Evolutionary conservation across 208 protist genomes (phyloP).

Genomic region (Leishmania lainsoni): DNA sequence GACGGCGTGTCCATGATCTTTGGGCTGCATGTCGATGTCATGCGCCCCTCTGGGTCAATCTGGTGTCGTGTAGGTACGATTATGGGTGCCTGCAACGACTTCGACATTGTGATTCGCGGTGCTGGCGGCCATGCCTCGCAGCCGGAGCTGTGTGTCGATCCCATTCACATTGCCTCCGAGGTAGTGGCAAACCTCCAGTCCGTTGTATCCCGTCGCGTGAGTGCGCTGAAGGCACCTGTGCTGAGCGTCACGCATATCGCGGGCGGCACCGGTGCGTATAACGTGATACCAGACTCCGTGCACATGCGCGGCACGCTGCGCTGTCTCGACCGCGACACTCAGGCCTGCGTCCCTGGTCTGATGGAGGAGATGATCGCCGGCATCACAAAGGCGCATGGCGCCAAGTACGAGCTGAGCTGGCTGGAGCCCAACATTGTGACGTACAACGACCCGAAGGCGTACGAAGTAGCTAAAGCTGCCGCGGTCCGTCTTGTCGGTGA

Average conservation of each 20-base stretch:
- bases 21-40: slow-evolving; percentile 44
- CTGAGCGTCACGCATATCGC: slow-evolving; percentile 61
- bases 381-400: slow-evolving; percentile 64
- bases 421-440: slow-evolving; percentile 83
- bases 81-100: slow-evolving; percentile 64
- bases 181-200: slow-evolving; percentile 59
- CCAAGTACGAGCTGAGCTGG: slow-evolving; percentile 66
- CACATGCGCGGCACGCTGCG: slow-evolving; percentile 75
- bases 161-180: slow-evolving; percentile 63
- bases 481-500: slow-evolving; percentile 53
- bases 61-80: slow-evolving; percentile 37
- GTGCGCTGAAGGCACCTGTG: slow-evolving; percentile 59
- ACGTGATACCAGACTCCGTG: slow-evolving; percentile 72
- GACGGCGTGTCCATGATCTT: slow-evolving; percentile 76
- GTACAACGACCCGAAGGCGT: slow-evolving; percentile 73
- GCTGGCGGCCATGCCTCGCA: slow-evolving; percentile 69
- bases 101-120: slow-evolving; percentile 69
- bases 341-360: slow-evolving; percentile 54
- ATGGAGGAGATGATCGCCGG: slow-evolving; percentile 77
- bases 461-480: slow-evolving; percentile 52
- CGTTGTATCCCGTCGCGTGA: slow-evolving; percentile 71
- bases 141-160: slow-evolving; percentile 70
- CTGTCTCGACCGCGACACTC: slow-evolving; percentile 66
- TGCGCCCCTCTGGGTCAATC: slow-evolving; percentile 25
- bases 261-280: slow-evolving; percentile 61